A percentile compares a stretch with the other conserved stretches of the same genome.
These are phyloP conservation scores for Cantharellus anzutake DNA, from an alignment of 768 basidiomycete species.

Conservation along the genomic window DNA sequence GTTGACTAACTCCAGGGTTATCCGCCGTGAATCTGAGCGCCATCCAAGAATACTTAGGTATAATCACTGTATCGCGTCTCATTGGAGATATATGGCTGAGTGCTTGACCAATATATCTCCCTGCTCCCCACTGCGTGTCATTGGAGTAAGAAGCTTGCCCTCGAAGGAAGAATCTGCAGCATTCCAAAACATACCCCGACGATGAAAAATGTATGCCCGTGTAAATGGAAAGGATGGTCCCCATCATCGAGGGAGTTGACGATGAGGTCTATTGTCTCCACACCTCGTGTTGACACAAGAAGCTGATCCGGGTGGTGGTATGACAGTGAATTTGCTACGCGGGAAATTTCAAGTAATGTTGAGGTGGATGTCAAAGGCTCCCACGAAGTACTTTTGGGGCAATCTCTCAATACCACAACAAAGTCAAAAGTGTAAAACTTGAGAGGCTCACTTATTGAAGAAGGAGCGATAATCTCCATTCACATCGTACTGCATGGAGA, in stretches of 20 bases:
- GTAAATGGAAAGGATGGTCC: slow-evolving; percentile 9
- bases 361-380: background rate
- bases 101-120: background rate
- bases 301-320: background rate
- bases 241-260: slow-evolving; percentile 9
- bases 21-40: background rate
- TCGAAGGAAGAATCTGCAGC: background rate
- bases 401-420: background rate
- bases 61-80: background rate
- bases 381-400: background rate
- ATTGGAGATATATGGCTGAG: background rate
- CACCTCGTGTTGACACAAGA: background rate
- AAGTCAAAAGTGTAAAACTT: background rate
- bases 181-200: background rate
- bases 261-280: slow-evolving; percentile 6
- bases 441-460: background rate
- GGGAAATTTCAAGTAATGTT: background rate
- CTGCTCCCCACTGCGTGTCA: background rate
- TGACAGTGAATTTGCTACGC: background rate
- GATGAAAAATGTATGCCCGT: slow-evolving; percentile 8
- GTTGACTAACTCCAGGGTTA: background rate
- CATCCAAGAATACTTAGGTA: background rate
- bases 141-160: background rate
- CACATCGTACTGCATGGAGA: background rate
- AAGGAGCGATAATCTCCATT: background rate